Base-by-base conservation (phyloP, 1,284 basidiomycete genomes). In the Austroboletus novae-zelandiae region DNA sequence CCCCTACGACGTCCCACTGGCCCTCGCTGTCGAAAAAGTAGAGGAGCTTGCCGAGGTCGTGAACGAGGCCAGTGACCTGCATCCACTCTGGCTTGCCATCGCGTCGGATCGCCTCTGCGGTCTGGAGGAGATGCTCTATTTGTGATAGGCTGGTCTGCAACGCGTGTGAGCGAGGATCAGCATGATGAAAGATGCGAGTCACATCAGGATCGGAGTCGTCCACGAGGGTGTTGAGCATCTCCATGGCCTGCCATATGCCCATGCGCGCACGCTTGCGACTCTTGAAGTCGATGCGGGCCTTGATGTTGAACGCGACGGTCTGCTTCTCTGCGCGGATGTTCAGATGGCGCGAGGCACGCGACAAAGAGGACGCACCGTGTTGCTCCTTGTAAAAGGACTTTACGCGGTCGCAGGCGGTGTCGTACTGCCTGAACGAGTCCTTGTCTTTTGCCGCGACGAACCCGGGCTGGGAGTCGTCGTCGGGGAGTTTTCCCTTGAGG, bases 1-100 rank as follows among this genome's bases (percentile, higher is more conserved):
- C 86, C 47, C 88, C 91, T 32, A 94, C 92, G 45, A 94, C 91
- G 57, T 94, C 92, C 93, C 92, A 95, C 70, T 94, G 91, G 6
- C 92, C 91, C 43, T 89, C 75, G 4, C 88, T 86, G 13, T 86
- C 89, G 68, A 91, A 91, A 59, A 94, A 78, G 67, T 83, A 81
- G 14, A 94, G 71, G 9, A 94, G 77, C 66, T 94, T 94, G 50
- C 91, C 91, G 48, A 94, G 81, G 67, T 94, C 91, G 61, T 94
- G 91, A 32, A 94, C 81, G 18, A 96, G 80, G 2, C 93, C 93
- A 17, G 90, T 85, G 51, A 94, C 82, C 74, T 94, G 91, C 88
- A 91, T 90, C 88, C 88, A 91, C 51, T 91, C 88, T 2, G 91
- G 91, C 69, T 93, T 93, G 9, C 89, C 91, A 61, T 95, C 93